Percentiles rank a stretch among this genome's conserved stretches.
Conservation (phyloP, 2,329 filamentous ascomycete genomes). For the Zymoseptoria passerinii region DNA sequence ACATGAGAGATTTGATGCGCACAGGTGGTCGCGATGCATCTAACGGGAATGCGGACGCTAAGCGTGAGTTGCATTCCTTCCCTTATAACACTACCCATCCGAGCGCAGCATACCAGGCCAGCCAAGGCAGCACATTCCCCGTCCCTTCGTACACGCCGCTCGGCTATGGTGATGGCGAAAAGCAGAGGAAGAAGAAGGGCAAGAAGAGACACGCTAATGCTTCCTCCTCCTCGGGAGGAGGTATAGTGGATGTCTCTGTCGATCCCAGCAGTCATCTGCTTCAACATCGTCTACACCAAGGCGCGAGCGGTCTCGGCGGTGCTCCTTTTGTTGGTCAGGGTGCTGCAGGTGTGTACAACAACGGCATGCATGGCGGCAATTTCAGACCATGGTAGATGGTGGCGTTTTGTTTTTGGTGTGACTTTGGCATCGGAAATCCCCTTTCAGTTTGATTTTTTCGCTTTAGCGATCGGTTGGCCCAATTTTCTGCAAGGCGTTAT, state of each 20-base stretch:
- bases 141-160: constrained; percentile 19
- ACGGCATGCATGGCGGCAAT: constrained; percentile 26
- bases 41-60: constrained; percentile 16
- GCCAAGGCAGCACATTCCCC: constrained; percentile 18
- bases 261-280: constrained; percentile 90
- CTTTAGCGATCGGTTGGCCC: constrained; percentile 15
- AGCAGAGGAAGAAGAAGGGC: constrained; percentile 70
- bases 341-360: constrained; percentile 20
- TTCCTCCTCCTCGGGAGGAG: constrained; percentile 93
- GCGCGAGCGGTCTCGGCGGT: constrained; percentile 53
- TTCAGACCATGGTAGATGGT: constrained; percentile 23
- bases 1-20: constrained; percentile 16
- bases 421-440: constrained; percentile 3
- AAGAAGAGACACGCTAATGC: constrained; percentile 99
- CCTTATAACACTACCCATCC: constrained; percentile 19
- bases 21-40: constrained; percentile 11
- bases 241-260: constrained; percentile 74
- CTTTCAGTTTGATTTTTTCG: constrained; percentile 12
- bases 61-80: constrained; percentile 29
- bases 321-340: constrained; percentile 19
- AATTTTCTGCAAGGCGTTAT: constrained; percentile 22
- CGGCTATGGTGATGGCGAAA: constrained; percentile 23
- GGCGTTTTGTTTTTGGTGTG: constrained; percentile 6
- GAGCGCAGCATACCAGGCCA: constrained; percentile 16
- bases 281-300: constrained; percentile 84